Evolutionary conservation across 768 basidiomycete species (phyloP).

Genomic region (Suillus clintonianus): DNA sequence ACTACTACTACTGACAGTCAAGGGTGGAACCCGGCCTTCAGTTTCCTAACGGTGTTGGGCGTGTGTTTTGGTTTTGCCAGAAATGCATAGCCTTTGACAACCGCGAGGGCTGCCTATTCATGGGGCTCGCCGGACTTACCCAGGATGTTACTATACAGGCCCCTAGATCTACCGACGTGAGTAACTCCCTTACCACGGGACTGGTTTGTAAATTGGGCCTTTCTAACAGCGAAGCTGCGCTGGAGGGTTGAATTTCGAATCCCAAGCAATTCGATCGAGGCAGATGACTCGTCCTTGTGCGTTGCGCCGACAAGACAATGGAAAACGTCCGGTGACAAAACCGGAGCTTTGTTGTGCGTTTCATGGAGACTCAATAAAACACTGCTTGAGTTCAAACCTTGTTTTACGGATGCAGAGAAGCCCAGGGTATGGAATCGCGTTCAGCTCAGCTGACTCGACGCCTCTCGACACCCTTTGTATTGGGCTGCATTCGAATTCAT

Average conservation of each 20-base stretch:
- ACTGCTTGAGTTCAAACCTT: not conserved
- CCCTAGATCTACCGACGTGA: not conserved
- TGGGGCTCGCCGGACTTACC: not conserved
- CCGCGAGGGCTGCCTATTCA: not conserved
- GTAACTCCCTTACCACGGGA: not conserved
- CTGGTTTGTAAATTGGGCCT: not conserved
- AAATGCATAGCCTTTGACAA: not conserved
- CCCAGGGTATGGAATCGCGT: not conserved
- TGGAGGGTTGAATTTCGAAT: not conserved
- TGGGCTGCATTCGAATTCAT: not conserved
- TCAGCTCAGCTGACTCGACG: not conserved
- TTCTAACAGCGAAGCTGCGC: not conserved
- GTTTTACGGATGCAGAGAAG: not conserved
- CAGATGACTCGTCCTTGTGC: not conserved
- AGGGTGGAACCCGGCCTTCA: not conserved
- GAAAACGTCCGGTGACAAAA: not conserved
- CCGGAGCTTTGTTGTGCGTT: not conserved
- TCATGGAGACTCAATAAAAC: not conserved
- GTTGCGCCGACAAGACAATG: not conserved
- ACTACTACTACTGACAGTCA: not conserved
- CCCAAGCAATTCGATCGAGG: not conserved
- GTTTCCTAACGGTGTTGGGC: not conserved
- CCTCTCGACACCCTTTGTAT: not conserved
- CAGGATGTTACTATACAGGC: not conserved
- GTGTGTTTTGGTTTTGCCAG: too few species aligned